Percentiles rank a stretch among this genome's conserved stretches.
Evolutionary conservation across 106 monocot species (phyloP).

Genomic region (Allium sativum): DNA sequence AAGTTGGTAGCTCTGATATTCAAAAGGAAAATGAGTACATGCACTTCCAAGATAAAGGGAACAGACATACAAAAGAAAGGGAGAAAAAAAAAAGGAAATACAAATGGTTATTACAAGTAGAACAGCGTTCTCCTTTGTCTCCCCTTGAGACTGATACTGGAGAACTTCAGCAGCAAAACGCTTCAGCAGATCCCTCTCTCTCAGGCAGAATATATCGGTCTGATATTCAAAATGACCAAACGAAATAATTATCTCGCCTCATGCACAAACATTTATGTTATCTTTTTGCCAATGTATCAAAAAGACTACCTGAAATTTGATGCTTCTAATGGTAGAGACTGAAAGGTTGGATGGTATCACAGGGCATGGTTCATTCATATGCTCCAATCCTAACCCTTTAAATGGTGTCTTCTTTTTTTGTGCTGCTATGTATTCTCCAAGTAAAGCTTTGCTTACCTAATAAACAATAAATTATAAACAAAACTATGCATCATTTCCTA

Average conservation of each 20-base stretch:
- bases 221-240: neutral
- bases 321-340: slow-evolving; percentile 35
- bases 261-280: no score
- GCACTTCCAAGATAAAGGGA: neutral
- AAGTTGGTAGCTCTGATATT: slow-evolving; percentile 67
- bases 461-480: neutral
- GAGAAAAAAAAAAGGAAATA: neutral
- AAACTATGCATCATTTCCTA: neutral
- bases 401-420: slow-evolving; percentile 64
- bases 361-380: slow-evolving; percentile 75
- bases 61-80: neutral
- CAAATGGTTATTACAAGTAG: slow-evolving; percentile 32
- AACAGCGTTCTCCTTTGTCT: slow-evolving; percentile 56
- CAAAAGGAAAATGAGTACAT: neutral
- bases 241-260: no score
- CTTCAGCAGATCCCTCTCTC: slow-evolving; percentile 66
- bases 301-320: slow-evolving; percentile 66
- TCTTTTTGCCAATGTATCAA: no score
- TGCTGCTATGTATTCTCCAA: slow-evolving; percentile 44
- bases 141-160: slow-evolving; percentile 44
- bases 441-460: slow-evolving; percentile 92
- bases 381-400: slow-evolving; percentile 79
- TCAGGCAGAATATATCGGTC: slow-evolving; percentile 53
- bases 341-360: slow-evolving; percentile 50
- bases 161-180: slow-evolving; percentile 57